phyloP scores from a whole-genome alignment of 2,329 filamentous ascomycete genomes.

The Hymenoscyphus occultus region DNA sequence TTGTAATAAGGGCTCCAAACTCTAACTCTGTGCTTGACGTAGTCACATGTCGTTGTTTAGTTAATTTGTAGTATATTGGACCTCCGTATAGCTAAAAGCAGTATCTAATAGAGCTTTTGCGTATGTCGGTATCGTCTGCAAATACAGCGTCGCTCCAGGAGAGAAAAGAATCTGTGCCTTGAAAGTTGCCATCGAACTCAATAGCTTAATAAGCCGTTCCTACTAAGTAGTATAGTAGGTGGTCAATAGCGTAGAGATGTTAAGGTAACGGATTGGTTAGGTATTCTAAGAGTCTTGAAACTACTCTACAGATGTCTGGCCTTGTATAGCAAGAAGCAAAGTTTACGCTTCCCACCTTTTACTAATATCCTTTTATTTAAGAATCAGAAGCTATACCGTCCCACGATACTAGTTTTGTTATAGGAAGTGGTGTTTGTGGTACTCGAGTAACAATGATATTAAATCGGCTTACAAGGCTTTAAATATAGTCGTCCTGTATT shows the following conservation, averaged over 20 bases:
- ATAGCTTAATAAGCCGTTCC: no score
- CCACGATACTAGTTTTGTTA: background rate
- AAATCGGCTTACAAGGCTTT: background rate
- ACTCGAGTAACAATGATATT: no score
- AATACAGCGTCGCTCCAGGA: no score
- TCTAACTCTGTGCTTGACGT: no score
- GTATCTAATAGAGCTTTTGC: no score
- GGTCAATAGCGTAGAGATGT: background rate
- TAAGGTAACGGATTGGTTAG: background rate
- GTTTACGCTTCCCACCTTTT: background rate
- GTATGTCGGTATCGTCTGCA: no score
- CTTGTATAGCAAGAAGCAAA: background rate
- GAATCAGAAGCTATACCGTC: background rate
- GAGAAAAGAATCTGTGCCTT: no score
- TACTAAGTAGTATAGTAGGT: background rate
- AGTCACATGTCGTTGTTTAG: no score
- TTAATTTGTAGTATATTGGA: no score
- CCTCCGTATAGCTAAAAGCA: no score
- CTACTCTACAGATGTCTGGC: background rate
- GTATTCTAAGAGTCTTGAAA: background rate
- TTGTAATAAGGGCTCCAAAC: no score
- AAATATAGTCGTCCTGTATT: background rate
- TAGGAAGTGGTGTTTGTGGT: background rate
- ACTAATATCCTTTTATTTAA: background rate
- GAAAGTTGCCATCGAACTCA: no score